Conservation (phyloP, 805 yeast genomes). For the Pichia nakasei region DNA sequence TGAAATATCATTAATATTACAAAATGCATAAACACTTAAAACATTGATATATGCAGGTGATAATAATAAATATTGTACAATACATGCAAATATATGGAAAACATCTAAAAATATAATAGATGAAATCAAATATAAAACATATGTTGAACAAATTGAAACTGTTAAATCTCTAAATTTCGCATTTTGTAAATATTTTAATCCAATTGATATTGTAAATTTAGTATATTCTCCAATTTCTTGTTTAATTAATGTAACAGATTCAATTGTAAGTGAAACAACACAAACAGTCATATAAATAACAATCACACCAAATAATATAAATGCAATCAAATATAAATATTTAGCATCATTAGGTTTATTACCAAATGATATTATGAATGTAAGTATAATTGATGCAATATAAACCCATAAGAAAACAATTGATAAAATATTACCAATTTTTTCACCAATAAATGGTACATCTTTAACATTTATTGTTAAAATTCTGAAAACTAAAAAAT, state of each 20-base stretch:
- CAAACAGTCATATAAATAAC: conserved; percentile 76
- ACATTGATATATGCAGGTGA: conserved; percentile 88
- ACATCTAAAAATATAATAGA: conserved; percentile 80
- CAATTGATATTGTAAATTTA: conserved; percentile 22
- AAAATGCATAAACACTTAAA: conserved; percentile 84
- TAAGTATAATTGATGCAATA: conserved; percentile 62
- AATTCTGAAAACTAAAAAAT: conserved; percentile 82
- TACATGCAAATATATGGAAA: conserved; percentile 82
- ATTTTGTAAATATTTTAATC: conserved; percentile 44
- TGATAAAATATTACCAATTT: conserved; percentile 67
- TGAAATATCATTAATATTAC: conserved; percentile 89
- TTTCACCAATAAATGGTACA: conserved; percentile 28
- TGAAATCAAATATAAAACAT: conserved; percentile 64
- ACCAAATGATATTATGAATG: conserved; percentile 86
- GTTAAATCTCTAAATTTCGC: conserved; percentile 75
- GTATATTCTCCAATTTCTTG: conserved; percentile 26
- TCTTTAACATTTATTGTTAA: conserved; percentile 67
- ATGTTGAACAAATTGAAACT: conserved; percentile 76
- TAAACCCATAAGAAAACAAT: conserved; percentile 83
- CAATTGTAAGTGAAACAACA: conserved; percentile 59
- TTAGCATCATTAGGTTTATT: conserved; percentile 88
- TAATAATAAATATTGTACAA: conserved; percentile 68
- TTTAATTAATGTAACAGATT: conserved; percentile 49
- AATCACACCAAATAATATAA: conserved; percentile 66
- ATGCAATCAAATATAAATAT: conserved; percentile 59